These are phyloP conservation scores for Alternaria ethzedia DNA, from an alignment of 2,329 filamentous ascomycete species.

Conservation along the genomic window DNA sequence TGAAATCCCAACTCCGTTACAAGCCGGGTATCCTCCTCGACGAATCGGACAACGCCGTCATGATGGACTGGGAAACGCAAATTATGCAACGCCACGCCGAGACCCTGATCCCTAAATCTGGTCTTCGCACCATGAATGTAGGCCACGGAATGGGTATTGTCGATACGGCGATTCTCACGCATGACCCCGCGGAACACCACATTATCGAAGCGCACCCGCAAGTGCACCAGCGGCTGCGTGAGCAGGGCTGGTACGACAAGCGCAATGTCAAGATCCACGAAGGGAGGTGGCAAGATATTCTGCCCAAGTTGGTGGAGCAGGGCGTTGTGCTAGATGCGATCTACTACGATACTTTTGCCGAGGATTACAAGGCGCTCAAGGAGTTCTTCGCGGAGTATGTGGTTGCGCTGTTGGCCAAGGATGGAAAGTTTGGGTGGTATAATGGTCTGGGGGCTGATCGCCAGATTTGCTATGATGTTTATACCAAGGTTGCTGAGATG, in stretches of 20 bases:
- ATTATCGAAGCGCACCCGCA: conserved; percentile 85
- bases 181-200: conserved; percentile 73
- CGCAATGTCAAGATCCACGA: conserved; percentile 66
- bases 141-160: conserved; percentile 93
- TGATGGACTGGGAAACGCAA: conserved; percentile 91
- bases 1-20: conserved; percentile 43
- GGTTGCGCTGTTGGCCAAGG: conserved; percentile 38
- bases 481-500: conserved; percentile 48
- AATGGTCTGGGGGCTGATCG: conserved; percentile 48
- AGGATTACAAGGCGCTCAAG: conserved; percentile 46
- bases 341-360: conserved; percentile 50
- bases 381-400: conserved; percentile 49
- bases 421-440: conserved; percentile 48
- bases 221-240: conserved; percentile 72
- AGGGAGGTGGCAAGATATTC: conserved; percentile 81
- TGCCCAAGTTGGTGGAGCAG: conserved; percentile 70
- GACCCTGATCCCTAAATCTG: conserved; percentile 65
- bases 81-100: conserved; percentile 83
- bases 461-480: conserved; percentile 50
- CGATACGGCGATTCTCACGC: conserved; percentile 75
- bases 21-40: conserved; percentile 65
- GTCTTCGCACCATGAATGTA: conserved; percentile 79
- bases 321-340: conserved; percentile 78
- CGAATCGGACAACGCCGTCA: conserved; percentile 79
- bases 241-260: conserved; percentile 71